Percentiles rank a stretch among this genome's conserved stretches.
These are phyloP conservation scores for Xylaria castorea DNA, from an alignment of 495 filamentous ascomycete genomes.

Conservation along the genomic window DNA sequence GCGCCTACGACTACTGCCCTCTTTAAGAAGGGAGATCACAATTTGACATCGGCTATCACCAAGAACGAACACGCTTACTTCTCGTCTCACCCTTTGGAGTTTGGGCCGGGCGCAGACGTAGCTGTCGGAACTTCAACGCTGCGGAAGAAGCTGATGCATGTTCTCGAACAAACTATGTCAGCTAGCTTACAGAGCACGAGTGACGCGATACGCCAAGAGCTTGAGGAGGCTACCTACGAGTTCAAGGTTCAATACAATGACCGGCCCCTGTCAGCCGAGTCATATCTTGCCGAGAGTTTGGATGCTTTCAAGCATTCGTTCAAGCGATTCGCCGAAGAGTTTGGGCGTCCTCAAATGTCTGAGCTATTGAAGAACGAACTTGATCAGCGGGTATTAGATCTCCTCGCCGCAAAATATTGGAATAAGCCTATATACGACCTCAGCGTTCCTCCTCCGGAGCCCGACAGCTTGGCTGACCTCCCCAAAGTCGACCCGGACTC, in stretches of 20 bases:
- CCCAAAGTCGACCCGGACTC: conserved; percentile 84
- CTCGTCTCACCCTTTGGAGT: conserved; percentile 79
- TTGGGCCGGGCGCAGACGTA: conserved; percentile 72
- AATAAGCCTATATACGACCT: conserved; percentile 91
- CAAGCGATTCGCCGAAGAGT: conserved; percentile 86
- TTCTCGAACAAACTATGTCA: conserved; percentile 97
- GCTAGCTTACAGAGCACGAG: conserved; percentile 84
- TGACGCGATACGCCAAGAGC: conserved; percentile 90
- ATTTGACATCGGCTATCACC: conserved; percentile 79
- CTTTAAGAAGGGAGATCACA: conserved; percentile 83
- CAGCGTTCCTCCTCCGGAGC: conserved; percentile 63
- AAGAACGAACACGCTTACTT: conserved; percentile 92
- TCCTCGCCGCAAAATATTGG: conserved; percentile 96
- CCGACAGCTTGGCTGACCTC: conserved; percentile 75
- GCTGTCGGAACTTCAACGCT: conserved; percentile 84
- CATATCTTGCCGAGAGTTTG: conserved; percentile 91
- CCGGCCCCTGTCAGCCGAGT: conserved; percentile 89
- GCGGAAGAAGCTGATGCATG: conserved; percentile 94
- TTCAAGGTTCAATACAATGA: conserved; percentile 99
- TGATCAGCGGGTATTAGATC: conserved; percentile 92
- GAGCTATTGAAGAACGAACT: conserved; percentile 90
- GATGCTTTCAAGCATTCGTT: conserved; percentile 98
- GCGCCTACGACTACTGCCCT: conserved; percentile 73
- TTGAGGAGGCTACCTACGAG: conserved; percentile 97
- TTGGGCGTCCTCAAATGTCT: conserved; percentile 87